Evolutionary conservation across 2,329 filamentous ascomycete species (phyloP).

Genomic region (Apiospora saccharicola): DNA sequence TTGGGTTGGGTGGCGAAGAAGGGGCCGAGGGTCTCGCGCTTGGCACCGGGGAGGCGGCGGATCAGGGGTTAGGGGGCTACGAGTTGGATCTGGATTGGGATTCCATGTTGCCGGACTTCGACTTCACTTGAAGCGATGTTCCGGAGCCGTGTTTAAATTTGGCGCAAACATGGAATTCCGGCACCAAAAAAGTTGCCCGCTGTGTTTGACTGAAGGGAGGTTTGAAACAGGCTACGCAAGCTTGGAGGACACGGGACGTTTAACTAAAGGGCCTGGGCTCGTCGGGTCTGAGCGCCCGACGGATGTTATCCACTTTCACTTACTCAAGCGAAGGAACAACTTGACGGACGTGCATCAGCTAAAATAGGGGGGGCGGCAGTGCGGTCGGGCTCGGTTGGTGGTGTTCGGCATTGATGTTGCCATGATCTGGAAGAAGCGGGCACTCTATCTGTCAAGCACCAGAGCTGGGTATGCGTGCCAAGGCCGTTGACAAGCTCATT

Average conservation of each 20-base stretch:
- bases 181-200: too few species aligned
- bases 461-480: background rate
- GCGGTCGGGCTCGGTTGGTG: background rate
- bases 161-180: too few species aligned
- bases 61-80: conserved; percentile 28
- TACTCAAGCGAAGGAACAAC: background rate
- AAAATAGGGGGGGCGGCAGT: background rate
- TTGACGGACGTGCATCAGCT: background rate
- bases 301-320: background rate
- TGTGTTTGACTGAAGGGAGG: background rate
- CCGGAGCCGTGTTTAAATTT: too few species aligned
- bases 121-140: conserved; percentile 27
- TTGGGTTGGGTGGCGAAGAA: background rate
- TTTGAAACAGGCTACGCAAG: background rate
- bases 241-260: background rate
- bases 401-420: background rate
- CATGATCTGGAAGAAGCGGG: background rate
- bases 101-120: conserved; percentile 36
- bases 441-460: background rate
- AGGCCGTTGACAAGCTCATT: background rate
- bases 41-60: background rate
- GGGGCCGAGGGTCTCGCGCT: too few species aligned
- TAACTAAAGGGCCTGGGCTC: background rate
- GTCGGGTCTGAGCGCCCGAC: background rate
- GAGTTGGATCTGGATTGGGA: conserved; percentile 39